These are phyloP conservation scores for Graphium sp. DNA, from an alignment of 2,329 filamentous ascomycete genomes.

Conservation along the genomic window DNA sequence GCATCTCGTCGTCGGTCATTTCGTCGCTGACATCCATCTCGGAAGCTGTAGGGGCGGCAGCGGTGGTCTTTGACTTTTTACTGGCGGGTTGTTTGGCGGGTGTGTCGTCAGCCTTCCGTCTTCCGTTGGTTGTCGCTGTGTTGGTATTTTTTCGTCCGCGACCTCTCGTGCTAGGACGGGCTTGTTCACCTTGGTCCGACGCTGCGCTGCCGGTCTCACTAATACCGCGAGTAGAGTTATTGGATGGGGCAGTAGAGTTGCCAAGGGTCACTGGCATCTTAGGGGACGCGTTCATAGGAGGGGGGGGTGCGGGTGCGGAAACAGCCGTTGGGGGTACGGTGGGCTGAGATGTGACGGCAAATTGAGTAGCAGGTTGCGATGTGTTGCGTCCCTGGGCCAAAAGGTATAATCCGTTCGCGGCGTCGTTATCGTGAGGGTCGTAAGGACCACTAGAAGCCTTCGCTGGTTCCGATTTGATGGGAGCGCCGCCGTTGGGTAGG, in stretches of 20 bases:
- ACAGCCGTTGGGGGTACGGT: conserved; percentile 24
- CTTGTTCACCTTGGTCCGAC: conserved; percentile 57
- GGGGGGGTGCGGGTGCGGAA: conserved; percentile 17
- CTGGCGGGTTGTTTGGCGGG: conserved; percentile 50
- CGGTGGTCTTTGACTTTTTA: conserved; percentile 48
- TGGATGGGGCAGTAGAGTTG: conserved; percentile 16
- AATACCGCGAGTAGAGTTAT: conserved; percentile 30
- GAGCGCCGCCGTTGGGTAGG: conserved; percentile 19
- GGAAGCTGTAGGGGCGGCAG: conserved; percentile 8
- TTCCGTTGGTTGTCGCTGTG: conserved; percentile 37
- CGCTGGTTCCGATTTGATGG: conserved; percentile 30
- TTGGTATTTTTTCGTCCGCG: conserved; percentile 51
- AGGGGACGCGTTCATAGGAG: conserved; percentile 25
- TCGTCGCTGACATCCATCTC: conserved; percentile 14
- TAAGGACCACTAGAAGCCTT: conserved; percentile 53
- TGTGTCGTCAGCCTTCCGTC: conserved; percentile 62
- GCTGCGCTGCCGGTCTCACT: conserved; percentile 54
- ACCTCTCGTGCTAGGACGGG: conserved; percentile 46
- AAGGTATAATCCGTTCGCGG: conserved; percentile 86
- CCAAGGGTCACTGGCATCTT: conserved; percentile 32
- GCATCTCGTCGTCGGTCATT: conserved; percentile 36
- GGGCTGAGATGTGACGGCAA: conserved; percentile 25
- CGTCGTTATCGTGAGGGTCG: conserved; percentile 84
- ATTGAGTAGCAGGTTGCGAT: conserved; percentile 30
- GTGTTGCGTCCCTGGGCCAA: conserved; percentile 61